Conservation (phyloP, 148 eudicot genomes). For the Rhododendron vialii region DNA sequence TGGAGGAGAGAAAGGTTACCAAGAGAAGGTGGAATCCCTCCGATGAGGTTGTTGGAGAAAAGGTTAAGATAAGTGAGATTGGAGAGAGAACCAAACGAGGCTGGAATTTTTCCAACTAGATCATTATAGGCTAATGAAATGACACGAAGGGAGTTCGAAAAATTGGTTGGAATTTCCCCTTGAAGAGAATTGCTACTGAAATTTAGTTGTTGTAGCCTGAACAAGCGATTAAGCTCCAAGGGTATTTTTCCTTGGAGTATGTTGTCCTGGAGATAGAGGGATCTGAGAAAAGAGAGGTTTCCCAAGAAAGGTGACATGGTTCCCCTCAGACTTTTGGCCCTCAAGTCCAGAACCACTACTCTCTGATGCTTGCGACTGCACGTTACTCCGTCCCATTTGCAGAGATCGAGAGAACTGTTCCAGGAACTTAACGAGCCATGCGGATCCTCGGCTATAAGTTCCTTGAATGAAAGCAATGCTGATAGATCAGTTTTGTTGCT, state of each 20-base stretch:
- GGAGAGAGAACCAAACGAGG: not conserved
- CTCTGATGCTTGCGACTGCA: not conserved
- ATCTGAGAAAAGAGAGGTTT: not conserved
- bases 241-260: not conserved
- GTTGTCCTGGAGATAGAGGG: not conserved
- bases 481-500: not conserved
- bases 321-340: not conserved
- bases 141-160: not conserved
- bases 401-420: not conserved
- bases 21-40: not conserved
- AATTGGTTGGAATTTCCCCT: not conserved
- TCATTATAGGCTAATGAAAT: not conserved
- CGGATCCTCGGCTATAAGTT: not conserved
- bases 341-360: not conserved
- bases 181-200: not conserved
- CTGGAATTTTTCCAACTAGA: not conserved
- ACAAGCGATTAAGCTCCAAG: not conserved
- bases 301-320: not conserved
- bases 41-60: not conserved
- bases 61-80: not conserved
- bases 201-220: not conserved
- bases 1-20: not conserved
- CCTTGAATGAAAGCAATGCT: not conserved
- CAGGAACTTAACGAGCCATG: not conserved
- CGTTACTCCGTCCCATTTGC: conserved; percentile 4